A percentile compares a stretch with the other conserved stretches of the same genome.
phyloP scores from a whole-genome alignment of 2,329 filamentous ascomycete species.

The Neofusicoccum cordaticola region DNA sequence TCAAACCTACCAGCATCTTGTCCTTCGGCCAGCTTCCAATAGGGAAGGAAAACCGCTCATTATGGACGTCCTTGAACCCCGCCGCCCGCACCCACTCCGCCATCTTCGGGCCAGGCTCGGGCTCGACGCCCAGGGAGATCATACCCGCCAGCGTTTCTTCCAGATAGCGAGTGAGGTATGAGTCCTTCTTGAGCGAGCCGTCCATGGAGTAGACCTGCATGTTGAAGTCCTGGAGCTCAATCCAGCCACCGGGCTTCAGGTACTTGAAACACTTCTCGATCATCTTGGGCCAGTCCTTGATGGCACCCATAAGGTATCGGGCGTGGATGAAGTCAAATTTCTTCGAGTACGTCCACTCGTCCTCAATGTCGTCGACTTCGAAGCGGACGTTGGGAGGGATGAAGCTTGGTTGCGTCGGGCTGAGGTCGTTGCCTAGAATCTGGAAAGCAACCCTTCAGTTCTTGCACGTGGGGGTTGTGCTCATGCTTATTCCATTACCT shows the following conservation, averaged over 20 bases:
- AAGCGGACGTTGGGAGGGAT: constrained; percentile 48
- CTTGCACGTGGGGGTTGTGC: neutral
- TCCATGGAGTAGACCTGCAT: constrained; percentile 27
- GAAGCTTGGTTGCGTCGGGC: constrained; percentile 45
- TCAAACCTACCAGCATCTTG: constrained; percentile 39
- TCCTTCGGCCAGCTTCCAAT: constrained; percentile 26
- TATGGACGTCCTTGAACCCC: constrained; percentile 53
- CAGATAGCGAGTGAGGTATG: constrained; percentile 24
- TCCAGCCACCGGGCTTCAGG: constrained; percentile 26
- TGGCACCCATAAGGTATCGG: constrained; percentile 22
- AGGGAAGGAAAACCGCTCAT: constrained; percentile 40
- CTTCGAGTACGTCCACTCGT: constrained; percentile 28
- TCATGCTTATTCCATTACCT: neutral
- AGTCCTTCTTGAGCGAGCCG: constrained; percentile 20
- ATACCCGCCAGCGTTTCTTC: constrained; percentile 24
- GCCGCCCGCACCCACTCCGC: constrained; percentile 46
- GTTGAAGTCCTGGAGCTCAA: constrained; percentile 29
- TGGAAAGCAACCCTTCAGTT: constrained; percentile 31
- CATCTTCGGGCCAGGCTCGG: constrained; percentile 36
- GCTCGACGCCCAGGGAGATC: constrained; percentile 34
- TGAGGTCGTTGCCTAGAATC: constrained; percentile 47
- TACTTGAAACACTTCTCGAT: constrained; percentile 23
- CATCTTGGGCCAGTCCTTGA: constrained; percentile 26
- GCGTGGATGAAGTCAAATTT: constrained; percentile 27
- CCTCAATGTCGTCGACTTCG: constrained; percentile 50